These are phyloP conservation scores for Boletus subcaerulescens DNA, from an alignment of 768 basidiomycete genomes.

Conservation along the genomic window DNA sequence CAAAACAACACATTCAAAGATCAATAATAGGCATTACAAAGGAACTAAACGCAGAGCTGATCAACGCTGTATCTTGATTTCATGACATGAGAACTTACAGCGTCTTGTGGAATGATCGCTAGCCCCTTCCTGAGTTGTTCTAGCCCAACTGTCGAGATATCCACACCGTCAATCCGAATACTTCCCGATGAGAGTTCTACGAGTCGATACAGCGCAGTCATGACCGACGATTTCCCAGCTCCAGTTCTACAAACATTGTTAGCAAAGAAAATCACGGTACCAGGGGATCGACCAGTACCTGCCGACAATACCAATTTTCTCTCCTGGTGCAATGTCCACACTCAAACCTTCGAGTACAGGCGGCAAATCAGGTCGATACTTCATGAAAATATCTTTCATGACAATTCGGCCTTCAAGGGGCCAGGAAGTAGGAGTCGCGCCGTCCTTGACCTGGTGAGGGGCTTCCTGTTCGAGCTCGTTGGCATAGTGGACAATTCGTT, in stretches of 20 bases:
- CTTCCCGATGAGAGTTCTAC: slow-evolving; percentile 76
- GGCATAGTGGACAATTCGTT: slow-evolving; percentile 81
- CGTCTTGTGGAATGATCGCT: slow-evolving; percentile 83
- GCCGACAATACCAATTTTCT: slow-evolving; percentile 92
- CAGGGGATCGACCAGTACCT: slow-evolving; percentile 31
- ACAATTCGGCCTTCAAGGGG: slow-evolving; percentile 71
- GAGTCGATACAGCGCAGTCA: slow-evolving; percentile 83
- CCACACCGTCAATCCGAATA: slow-evolving; percentile 78
- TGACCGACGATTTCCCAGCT: slow-evolving; percentile 87
- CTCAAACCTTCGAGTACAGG: slow-evolving; percentile 80
- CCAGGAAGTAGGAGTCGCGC: slow-evolving; percentile 64
- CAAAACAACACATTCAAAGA: slow-evolving; percentile 3
- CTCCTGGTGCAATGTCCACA: slow-evolving; percentile 67
- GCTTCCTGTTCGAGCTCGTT: slow-evolving; percentile 80
- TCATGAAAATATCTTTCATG: slow-evolving; percentile 72
- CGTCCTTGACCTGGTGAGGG: slow-evolving; percentile 60
- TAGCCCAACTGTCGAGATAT: slow-evolving; percentile 79
- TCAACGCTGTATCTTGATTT: not conserved
- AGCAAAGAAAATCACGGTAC: not conserved
- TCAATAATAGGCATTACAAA: slow-evolving; percentile 27
- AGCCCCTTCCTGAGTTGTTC: slow-evolving; percentile 64
- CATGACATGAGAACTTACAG: slow-evolving; percentile 12
- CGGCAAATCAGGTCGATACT: slow-evolving; percentile 86
- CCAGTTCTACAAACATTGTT: slow-evolving; percentile 52
- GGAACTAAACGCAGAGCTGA: slow-evolving; percentile 30